phyloP scores from a whole-genome alignment of 768 basidiomycete species.

The Austroboletus eburneus region DNA sequence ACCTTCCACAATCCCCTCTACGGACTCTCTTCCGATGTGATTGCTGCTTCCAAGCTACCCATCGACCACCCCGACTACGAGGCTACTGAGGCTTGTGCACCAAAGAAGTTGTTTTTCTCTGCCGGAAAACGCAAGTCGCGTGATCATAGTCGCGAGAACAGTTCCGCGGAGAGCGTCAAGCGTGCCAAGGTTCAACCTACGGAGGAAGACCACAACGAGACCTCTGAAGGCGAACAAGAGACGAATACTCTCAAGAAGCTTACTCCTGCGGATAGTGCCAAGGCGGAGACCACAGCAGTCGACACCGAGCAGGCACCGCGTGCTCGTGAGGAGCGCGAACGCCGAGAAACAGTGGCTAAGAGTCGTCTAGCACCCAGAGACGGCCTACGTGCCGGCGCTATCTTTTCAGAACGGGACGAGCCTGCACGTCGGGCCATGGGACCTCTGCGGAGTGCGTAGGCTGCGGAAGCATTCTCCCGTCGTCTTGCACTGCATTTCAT shows the following conservation, averaged over 20 bases:
- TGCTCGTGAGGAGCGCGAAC: conserved; percentile 26
- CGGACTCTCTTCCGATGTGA: conserved; percentile 40
- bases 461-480: neutral
- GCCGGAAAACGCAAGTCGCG: conserved; percentile 25
- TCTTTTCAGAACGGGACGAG: conserved; percentile 26
- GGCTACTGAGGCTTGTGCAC: conserved; percentile 49
- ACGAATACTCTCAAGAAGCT: neutral
- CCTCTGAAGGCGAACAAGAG: conserved; percentile 18
- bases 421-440: conserved; percentile 30
- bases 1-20: conserved; percentile 63
- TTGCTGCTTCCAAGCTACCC: conserved; percentile 48
- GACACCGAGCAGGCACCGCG: conserved; percentile 6
- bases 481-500: neutral
- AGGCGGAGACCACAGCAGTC: neutral
- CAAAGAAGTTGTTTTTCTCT: conserved; percentile 56
- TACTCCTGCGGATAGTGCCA: conserved; percentile 1
- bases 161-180: conserved; percentile 12
- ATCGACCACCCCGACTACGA: conserved; percentile 64
- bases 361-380: conserved; percentile 20
- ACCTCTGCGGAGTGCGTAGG: conserved; percentile 20
- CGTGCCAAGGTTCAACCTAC: conserved; percentile 6
- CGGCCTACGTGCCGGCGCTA: conserved; percentile 30
- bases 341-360: conserved; percentile 21
- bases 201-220: conserved; percentile 4
- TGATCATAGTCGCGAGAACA: conserved; percentile 22